Evolutionary conservation across 2,329 filamentous ascomycete species (phyloP), one percentile per base, ranked within the genome.

Genomic region (Trichoderma sp.): DNA sequence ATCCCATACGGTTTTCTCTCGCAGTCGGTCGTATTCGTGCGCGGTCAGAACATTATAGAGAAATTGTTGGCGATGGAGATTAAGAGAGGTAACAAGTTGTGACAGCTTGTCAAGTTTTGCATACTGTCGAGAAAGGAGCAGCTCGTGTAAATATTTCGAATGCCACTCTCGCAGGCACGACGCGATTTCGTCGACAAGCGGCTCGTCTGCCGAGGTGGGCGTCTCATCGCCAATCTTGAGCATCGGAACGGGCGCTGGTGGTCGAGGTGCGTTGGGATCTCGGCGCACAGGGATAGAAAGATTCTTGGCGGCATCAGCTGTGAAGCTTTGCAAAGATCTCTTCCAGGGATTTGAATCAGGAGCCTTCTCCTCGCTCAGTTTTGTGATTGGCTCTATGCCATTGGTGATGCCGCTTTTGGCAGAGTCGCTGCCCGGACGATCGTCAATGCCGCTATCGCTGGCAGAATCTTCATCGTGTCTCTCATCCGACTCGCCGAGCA

Each of bases 91-190:
- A 56, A 97, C 92, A 66, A 98, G 86, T 68, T 87, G 87, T 1
- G 93, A 92, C 77, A 98, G 89, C 72, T 91, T 89, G 75, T 97
- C 93, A 68, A 99, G 83, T 67, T 90, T 87, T 61, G 86, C 83
- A 80, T 99, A 99, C 77, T 94, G 89, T 70, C 93, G 88, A 24
- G 89, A 89, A 10, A 99, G 87, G 1, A 99, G 86, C 29, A 98
- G 85, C 77, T 97, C 93, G 81, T 99, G 96, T 19, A 99, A 86
- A 77, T 97, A 96, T 21, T 94, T 97, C 24, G 96, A 97, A 81
- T 99, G 95, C 96, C 96, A 99, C 85, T 99, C 96, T 74, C 96
- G 89, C 72, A 99, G 82, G 78, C 96, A 99, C 4, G 94, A 97
- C 16, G 96, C 94, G 75, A 99, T 98, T 79, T 99, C 96, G 80